Evolutionary conservation across 805 yeast species (phyloP), one percentile per base, ranked within the genome.

Genomic region (Wickerhamiella shivajii): DNA sequence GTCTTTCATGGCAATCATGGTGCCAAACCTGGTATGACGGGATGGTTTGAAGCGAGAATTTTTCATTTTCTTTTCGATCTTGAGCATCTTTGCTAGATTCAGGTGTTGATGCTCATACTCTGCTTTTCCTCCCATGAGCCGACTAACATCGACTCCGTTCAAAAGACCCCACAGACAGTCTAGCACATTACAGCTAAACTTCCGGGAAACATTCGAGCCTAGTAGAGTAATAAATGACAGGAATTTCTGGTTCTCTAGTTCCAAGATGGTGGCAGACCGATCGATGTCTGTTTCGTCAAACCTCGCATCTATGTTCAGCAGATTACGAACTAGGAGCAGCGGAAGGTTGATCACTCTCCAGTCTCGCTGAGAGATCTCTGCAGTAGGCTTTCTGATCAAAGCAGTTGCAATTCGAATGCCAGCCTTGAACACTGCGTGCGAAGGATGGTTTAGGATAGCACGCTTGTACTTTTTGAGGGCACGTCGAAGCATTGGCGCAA

Each of bases 11-110:
- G 93, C 74, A 8, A 84, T 54, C 41, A 85, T 59, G 0, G 96
- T 74, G 1, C 98, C 98, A 59, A 87, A 87, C 33, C 93, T 65
- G 2, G 90, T 85, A 50, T 87, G 98, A 29, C 98, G 66, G 1
- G 81, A 64, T 56, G 51, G 65, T 67, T 18, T 61, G 59, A 31
- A 71, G 63, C 21, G 53, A 3, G 38, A 49, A 25, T 57, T 60
- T 38, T 68, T 70, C 39, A 75, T 50, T 20, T 63, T 62, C 14
- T 65, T 61, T 47, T 87, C 96, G 34, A 65, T 65, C 2, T 60
- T 57, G n/a, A 83, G 57, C 6, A 80, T 50, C 14, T 64, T 67
- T 27, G 62, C 53, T 18, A 54, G 39, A 27, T 44, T 44, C 13
- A 33, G 34, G 8, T 33, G 28, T 11, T 24, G 12, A 1, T 27